Evolutionary conservation across 768 basidiomycete genomes (phyloP).

Genomic region (Phanerochaete sordida): DNA sequence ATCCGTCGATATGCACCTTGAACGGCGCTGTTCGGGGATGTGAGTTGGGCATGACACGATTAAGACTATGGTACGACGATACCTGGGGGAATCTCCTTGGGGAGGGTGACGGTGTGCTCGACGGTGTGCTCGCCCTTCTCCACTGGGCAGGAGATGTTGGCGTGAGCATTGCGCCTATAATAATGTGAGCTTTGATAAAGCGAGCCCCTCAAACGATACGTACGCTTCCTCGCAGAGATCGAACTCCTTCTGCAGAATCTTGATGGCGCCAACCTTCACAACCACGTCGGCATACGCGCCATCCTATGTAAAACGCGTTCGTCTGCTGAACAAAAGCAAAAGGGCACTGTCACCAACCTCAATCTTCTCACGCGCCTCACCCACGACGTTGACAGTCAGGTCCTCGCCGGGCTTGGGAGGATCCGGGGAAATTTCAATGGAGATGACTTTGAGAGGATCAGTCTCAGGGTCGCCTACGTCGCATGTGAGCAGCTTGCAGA

Average conservation of each 20-base stretch:
- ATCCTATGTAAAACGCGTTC: conserved; percentile 45
- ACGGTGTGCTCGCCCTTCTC: conserved; percentile 67
- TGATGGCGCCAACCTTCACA: conserved; percentile 93
- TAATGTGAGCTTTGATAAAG: background rate
- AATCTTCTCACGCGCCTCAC: conserved; percentile 52
- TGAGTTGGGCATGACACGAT: background rate
- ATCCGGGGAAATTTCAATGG: conserved; percentile 76
- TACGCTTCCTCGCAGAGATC: conserved; percentile 95
- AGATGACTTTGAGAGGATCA: conserved; percentile 59
- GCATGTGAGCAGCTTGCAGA: conserved; percentile 8
- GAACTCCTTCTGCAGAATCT: conserved; percentile 78
- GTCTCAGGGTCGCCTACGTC: conserved; percentile 39
- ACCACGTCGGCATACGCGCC: conserved; percentile 87
- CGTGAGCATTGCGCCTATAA: conserved; percentile 67
- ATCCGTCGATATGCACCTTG: conserved; percentile 61
- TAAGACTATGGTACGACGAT: background rate
- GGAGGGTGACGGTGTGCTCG: conserved; percentile 78
- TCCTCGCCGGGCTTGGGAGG: conserved; percentile 87
- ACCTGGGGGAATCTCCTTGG: conserved; percentile 89
- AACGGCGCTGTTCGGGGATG: conserved; percentile 69
- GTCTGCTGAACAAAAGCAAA: background rate
- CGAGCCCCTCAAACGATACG: conserved; percentile 29
- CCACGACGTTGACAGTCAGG: conserved; percentile 81
- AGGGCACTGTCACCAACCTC: conserved; percentile 50
- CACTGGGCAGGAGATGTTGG: conserved; percentile 82